Evolutionary conservation across 257 asterid genomes (phyloP).

Genomic region (Oldenlandia corymbosa): DNA sequence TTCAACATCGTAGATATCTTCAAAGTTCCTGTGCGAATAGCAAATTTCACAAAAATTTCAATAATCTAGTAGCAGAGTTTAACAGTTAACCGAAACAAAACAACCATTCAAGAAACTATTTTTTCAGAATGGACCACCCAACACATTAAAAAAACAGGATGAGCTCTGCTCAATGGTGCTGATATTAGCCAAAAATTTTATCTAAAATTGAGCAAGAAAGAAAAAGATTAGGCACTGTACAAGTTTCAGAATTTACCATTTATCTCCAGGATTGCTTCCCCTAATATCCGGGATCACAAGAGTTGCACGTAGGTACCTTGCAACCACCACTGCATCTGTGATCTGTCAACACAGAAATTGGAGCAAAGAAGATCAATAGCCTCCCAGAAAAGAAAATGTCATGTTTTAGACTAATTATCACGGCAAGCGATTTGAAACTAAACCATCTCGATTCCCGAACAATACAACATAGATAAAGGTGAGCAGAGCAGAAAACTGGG

Average conservation of each 20-base stretch:
- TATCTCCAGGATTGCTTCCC: conserved; percentile 80
- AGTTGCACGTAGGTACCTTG: conserved; percentile 79
- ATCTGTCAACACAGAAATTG: conserved; percentile 53
- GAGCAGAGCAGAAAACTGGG: neutral
- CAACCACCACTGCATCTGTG: conserved; percentile 92
- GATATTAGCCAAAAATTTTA: neutral
- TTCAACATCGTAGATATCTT: conserved; percentile 60
- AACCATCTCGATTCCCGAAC: neutral
- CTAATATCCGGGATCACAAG: conserved; percentile 91
- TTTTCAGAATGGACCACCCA: too few species aligned
- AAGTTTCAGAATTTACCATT: conserved; percentile 46
- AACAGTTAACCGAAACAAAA: neutral
- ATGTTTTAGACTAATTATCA: neutral
- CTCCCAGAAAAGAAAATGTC: neutral
- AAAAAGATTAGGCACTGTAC: neutral
- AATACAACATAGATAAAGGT: neutral
- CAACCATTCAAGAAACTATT: neutral
- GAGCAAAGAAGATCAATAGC: conserved; percentile 8
- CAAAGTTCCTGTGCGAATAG: conserved; percentile 61
- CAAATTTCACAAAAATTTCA: neutral
- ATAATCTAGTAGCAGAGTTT: neutral
- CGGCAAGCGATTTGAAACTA: too few species aligned
- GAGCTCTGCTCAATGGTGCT: too few species aligned
- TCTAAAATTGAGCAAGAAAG: neutral
- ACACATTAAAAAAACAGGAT: neutral